Conservation (phyloP, 208 protist genomes). For the Trypanosoma rangeli region DNA sequence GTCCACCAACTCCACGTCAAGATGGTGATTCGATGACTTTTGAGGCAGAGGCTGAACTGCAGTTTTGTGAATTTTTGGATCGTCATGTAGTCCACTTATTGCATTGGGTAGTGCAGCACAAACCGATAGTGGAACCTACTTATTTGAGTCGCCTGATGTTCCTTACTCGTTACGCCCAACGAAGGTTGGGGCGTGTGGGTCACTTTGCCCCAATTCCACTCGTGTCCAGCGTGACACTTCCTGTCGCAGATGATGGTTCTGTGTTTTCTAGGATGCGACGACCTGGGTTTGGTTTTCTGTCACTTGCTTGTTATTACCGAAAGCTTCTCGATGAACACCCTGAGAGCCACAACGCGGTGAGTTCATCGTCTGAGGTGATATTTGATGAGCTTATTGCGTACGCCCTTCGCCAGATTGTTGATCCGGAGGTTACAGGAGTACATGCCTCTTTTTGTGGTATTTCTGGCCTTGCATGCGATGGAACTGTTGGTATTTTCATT, state of each 20-base stretch:
- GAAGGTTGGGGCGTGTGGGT: neutral
- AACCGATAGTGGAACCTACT: slow-evolving; percentile 40
- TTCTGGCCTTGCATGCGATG: slow-evolving; percentile 30
- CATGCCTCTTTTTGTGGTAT: slow-evolving; percentile 42
- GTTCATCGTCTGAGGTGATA: slow-evolving; percentile 1
- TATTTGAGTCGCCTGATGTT: slow-evolving; percentile 21
- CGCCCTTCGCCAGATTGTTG: slow-evolving; percentile 11
- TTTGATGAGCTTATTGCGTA: slow-evolving; percentile 21
- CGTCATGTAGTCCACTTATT: slow-evolving; percentile 31
- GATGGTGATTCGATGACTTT: neutral
- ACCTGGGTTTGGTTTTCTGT: neutral
- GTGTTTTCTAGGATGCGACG: neutral
- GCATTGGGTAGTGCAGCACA: slow-evolving; percentile 35
- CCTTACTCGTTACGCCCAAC: slow-evolving; percentile 9
- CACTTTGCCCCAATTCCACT: neutral
- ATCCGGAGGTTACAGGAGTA: slow-evolving; percentile 10
- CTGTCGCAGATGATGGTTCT: neutral
- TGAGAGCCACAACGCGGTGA: neutral
- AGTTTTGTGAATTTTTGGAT: slow-evolving; percentile 39
- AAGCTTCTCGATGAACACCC: neutral
- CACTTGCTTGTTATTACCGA: neutral
- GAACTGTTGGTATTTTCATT: slow-evolving; percentile 33
- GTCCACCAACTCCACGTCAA: neutral
- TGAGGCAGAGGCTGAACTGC: slow-evolving; percentile 23
- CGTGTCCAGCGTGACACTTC: neutral